Evolutionary conservation across 306 rosid genomes (phyloP).

Genomic region (Luffa aegyptiaca): DNA sequence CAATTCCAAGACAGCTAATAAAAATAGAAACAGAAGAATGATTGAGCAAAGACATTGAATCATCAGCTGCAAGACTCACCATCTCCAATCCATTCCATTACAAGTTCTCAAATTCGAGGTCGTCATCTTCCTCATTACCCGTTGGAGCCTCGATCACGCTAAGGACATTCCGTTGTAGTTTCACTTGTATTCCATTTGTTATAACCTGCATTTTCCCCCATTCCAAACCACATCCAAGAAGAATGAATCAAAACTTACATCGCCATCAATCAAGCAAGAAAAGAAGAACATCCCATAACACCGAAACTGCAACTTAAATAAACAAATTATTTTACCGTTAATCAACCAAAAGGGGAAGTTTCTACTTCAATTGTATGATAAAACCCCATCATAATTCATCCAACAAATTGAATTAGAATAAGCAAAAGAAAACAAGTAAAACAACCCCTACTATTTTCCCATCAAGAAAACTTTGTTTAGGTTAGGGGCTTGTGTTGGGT

Average conservation of each 20-base stretch:
- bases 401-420: background rate
- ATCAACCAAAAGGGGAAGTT: background rate
- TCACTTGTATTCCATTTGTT: conserved; percentile 94
- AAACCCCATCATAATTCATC: background rate
- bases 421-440: background rate
- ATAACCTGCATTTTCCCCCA: conserved; percentile 51
- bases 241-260: background rate
- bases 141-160: conserved; percentile 97
- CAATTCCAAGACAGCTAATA: conserved; percentile 1
- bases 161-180: conserved; percentile 94
- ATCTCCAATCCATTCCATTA: conserved; percentile 84
- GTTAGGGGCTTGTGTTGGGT: no score
- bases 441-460: no score
- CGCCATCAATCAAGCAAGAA: background rate
- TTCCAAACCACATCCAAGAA: background rate
- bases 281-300: background rate
- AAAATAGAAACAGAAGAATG: background rate
- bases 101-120: conserved; percentile 68
- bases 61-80: conserved; percentile 43
- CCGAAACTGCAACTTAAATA: background rate
- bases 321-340: background rate
- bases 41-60: conserved; percentile 1
- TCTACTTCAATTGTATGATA: background rate
- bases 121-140: conserved; percentile 88
- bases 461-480: no score